Percentiles rank a stretch among this genome's conserved stretches.
Conservation (phyloP, 108 stramenopile species). For the Cyclotella atomus region DNA sequence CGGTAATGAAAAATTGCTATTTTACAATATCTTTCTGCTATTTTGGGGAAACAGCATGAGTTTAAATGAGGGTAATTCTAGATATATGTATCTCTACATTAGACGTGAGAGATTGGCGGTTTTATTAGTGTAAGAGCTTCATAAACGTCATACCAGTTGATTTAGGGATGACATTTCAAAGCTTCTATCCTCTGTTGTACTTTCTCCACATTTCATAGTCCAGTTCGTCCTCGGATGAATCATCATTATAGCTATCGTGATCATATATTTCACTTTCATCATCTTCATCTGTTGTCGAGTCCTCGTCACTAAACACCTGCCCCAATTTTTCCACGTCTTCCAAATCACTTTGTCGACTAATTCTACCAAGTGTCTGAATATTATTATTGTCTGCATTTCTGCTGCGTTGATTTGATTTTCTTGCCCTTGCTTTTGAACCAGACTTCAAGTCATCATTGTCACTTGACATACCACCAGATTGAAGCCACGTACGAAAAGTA, state of each 20-base stretch:
- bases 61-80: not conserved
- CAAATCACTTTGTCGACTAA: not conserved
- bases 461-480: conserved; percentile 33
- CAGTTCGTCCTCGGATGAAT: conserved; percentile 32
- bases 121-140: conserved; percentile 10
- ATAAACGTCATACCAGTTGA: conserved; percentile 7
- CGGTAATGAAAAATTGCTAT: conserved; percentile 6
- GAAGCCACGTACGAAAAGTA: conserved; percentile 56
- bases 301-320: conserved; percentile 41
- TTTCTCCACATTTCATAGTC: conserved; percentile 27
- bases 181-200: conserved; percentile 2
- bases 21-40: not conserved
- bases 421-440: not conserved
- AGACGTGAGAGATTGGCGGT: conserved; percentile 19
- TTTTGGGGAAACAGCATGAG: not conserved
- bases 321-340: conserved; percentile 11
- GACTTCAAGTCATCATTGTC: conserved; percentile 23
- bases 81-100: not conserved
- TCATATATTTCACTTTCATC: conserved; percentile 20
- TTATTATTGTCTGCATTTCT: not conserved
- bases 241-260: conserved; percentile 12
- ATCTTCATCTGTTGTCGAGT: conserved; percentile 9
- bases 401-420: not conserved
- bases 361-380: not conserved
- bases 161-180: not conserved